phyloP scores from a whole-genome alignment of 495 filamentous ascomycete genomes.

The Viridothelium virens region DNA sequence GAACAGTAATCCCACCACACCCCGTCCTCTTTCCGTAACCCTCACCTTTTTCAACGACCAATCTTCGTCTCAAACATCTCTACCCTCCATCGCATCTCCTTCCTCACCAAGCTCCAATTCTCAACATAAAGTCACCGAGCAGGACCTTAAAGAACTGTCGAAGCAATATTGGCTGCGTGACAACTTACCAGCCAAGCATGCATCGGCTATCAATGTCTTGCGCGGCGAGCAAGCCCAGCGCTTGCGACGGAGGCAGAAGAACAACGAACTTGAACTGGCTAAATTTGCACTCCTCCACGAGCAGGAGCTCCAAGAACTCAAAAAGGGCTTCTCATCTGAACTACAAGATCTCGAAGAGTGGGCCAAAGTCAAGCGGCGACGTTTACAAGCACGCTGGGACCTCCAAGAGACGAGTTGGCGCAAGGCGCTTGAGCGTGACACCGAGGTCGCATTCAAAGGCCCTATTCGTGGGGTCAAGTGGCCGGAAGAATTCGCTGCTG shows the following conservation, averaged over 20 bases:
- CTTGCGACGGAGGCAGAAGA: constrained; percentile 55
- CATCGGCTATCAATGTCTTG: constrained; percentile 69
- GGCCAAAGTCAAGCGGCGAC: neutral
- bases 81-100: constrained; percentile 18
- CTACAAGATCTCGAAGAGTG: constrained; percentile 44
- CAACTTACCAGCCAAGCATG: constrained; percentile 62
- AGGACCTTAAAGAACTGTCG: constrained; percentile 54
- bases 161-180: constrained; percentile 64
- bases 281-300: constrained; percentile 39
- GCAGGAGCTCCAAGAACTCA: constrained; percentile 49
- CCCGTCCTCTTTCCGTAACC: constrained; percentile 19
- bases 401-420: constrained; percentile 1
- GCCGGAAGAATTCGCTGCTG: neutral
- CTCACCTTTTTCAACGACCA: constrained; percentile 27
- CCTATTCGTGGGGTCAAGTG: neutral
- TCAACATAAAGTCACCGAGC: constrained; percentile 48
- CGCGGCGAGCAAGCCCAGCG: constrained; percentile 70
- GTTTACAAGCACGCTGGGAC: neutral
- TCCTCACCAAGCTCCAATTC: neutral
- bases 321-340: constrained; percentile 47
- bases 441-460: neutral
- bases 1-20: constrained; percentile 13
- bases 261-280: constrained; percentile 49
- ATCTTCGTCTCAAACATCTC: constrained; percentile 29
- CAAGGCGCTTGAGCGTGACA: neutral